These are phyloP conservation scores for Diddensiella caesifluorescens DNA, from an alignment of 805 yeast species.

Conservation along the genomic window DNA sequence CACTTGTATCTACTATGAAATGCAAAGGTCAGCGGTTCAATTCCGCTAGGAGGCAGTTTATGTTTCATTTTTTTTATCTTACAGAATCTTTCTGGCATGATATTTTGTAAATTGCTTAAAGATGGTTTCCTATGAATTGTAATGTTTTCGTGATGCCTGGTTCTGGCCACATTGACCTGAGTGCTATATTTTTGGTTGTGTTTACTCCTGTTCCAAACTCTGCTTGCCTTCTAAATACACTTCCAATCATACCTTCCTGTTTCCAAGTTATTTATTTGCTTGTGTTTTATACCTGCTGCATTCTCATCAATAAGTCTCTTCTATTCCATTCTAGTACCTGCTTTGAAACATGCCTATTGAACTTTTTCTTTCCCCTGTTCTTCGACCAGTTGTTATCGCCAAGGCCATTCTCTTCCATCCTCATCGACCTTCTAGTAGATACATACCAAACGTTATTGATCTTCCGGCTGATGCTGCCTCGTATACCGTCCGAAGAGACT, in stretches of 20 bases:
- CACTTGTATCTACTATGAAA: conserved; percentile 63
- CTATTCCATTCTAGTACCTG: no score
- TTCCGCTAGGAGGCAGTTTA: conserved; percentile 36
- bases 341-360: conserved; percentile 52
- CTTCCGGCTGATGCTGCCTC: conserved; percentile 30
- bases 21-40: conserved; percentile 41
- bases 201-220: no score
- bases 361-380: conserved; percentile 50
- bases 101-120: background rate
- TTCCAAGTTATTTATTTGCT: no score
- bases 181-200: no score
- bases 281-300: no score
- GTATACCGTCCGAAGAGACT: conserved; percentile 48
- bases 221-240: no score
- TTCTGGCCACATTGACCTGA: no score
- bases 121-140: no score
- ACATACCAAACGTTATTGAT: conserved; percentile 50
- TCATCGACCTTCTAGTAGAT: conserved; percentile 52
- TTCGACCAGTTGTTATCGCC: conserved; percentile 55
- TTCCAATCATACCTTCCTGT: no score
- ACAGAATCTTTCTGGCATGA: background rate
- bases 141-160: no score
- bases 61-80: background rate
- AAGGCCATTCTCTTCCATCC: conserved; percentile 50
- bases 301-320: no score